Evolutionary conservation across 2,329 filamentous ascomycete genomes (phyloP), one percentile per base, ranked within the genome.

Genomic region (Clarireedia monteithiana): DNA sequence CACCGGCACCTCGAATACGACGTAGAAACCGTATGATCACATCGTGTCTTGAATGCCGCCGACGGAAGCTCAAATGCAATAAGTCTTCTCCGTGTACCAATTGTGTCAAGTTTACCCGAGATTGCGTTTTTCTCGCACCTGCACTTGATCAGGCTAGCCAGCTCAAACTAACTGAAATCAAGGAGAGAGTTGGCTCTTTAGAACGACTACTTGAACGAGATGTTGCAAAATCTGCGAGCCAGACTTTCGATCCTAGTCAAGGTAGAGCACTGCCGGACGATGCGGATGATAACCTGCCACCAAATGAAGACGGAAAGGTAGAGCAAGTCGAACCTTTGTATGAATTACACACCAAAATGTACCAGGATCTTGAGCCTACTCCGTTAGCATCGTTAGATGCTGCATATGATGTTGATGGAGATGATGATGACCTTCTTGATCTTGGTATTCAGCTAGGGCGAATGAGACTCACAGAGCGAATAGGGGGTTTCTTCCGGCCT

Each of bases 61-160:
- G 86, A 23, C 80, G 88, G 42, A 92, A 92, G 71, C 75, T 91
- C 55, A 89, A 88, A 69, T 92, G 88, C 72, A 85, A 89, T 73
- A 89, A 88, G 67, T 71, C 76, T 20, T 79, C 86, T 50, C 86
- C 88, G 58, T 92, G 88, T 67, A 77, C 76, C 15, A 67, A 66
- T 44, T 68, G 67, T 38, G 50, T 64, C 2, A 68, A 76, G 51
- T 75, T 74, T 65, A 65, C 68, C n/a, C 72, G 77, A 17, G 73
- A 77, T 61, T 81, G 78, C 62, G 69, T 69, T 5, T 69, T 69
- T 50, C 52, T 69, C 27, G 66, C 65, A 17, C 66, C 66, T 12
- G 64, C 67, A 23, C 74, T 88, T n/a, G 86, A 90, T 68, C 78
- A 85, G 58, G 81, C 81, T 6, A 82, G 82, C 53, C 85, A 88